These are phyloP conservation scores for Aspergillus pseudoglaucus DNA, from an alignment of 2,329 filamentous ascomycete genomes.

Conservation along the genomic window DNA sequence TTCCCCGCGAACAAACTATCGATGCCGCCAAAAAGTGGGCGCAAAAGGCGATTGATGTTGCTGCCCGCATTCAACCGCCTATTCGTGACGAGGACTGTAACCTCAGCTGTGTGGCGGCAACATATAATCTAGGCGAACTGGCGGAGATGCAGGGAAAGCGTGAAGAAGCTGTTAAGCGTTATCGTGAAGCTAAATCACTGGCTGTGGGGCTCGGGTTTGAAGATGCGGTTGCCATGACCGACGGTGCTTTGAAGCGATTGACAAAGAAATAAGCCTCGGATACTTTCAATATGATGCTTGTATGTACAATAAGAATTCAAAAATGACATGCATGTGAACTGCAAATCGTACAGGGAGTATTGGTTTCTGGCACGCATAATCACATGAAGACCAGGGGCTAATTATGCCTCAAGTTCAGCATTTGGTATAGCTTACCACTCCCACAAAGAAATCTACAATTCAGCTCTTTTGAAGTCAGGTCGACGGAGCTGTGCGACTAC, in stretches of 20 bases:
- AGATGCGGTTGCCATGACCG: slow-evolving; percentile 39
- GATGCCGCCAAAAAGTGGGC: slow-evolving; percentile 72
- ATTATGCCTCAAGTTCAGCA: too few species aligned
- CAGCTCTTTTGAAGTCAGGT: too few species aligned
- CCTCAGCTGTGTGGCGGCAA: slow-evolving; percentile 70
- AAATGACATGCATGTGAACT: too few species aligned
- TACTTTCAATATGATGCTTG: not conserved
- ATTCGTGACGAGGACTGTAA: slow-evolving; percentile 73
- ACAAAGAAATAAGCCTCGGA: too few species aligned
- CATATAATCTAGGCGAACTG: slow-evolving; percentile 82
- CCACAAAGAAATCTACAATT: too few species aligned
- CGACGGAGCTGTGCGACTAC: too few species aligned
- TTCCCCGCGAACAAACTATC: slow-evolving; percentile 57
- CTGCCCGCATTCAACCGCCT: slow-evolving; percentile 58
- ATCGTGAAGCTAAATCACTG: slow-evolving; percentile 54
- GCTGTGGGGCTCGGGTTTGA: slow-evolving; percentile 36
- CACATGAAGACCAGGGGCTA: too few species aligned
- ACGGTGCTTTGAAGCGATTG: not conserved
- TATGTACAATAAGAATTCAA: not conserved
- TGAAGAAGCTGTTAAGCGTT: slow-evolving; percentile 60
- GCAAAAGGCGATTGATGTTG: slow-evolving; percentile 64
- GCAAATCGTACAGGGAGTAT: too few species aligned
- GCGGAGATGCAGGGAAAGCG: slow-evolving; percentile 65
- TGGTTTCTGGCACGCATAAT: too few species aligned
- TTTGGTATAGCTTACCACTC: too few species aligned